A percentile compares a stretch with the other conserved stretches of the same genome.
phyloP scores from a whole-genome alignment of 2,329 filamentous ascomycete genomes.

The Diaporthe humulicola region DNA sequence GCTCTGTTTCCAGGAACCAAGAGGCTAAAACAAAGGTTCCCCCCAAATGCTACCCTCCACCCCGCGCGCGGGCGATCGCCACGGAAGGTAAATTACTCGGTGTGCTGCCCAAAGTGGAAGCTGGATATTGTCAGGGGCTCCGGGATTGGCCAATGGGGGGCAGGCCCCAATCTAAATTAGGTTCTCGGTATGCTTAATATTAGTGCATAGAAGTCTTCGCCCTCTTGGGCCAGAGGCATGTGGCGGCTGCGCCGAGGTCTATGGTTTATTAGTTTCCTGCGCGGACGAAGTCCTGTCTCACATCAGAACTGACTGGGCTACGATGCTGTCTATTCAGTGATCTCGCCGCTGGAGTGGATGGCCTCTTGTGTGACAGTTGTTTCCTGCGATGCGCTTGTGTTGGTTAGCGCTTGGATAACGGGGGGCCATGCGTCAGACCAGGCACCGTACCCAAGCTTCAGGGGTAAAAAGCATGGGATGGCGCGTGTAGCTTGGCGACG shows the following conservation, averaged over 20 bases:
- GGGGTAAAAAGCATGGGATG: conserved; percentile 17
- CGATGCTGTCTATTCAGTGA: background rate
- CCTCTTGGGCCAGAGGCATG: background rate
- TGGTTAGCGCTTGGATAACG: background rate
- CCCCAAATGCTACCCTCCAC: conserved; percentile 14
- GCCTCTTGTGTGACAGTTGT: background rate
- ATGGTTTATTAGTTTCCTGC: background rate
- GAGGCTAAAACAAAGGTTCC: conserved; percentile 18
- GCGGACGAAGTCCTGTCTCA: background rate
- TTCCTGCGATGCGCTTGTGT: background rate
- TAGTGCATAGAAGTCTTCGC: background rate
- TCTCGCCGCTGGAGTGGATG: too few species aligned
- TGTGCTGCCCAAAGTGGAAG: conserved; percentile 19
- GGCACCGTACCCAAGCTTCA: background rate
- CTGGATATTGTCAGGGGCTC: conserved; percentile 9
- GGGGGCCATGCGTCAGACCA: background rate
- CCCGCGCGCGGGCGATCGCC: conserved; percentile 22
- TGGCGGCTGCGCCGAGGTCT: background rate
- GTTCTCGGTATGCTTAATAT: conserved; percentile 13
- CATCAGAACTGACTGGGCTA: too few species aligned
- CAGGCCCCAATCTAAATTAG: conserved; percentile 10
- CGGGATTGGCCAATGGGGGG: conserved; percentile 5
- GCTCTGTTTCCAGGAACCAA: conserved; percentile 11
- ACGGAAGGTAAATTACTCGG: conserved; percentile 27
- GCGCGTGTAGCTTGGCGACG: background rate